Evolutionary conservation across 1,139 yeast genomes (phyloP).

Genomic region (Zygotorulaspora mrakii): DNA sequence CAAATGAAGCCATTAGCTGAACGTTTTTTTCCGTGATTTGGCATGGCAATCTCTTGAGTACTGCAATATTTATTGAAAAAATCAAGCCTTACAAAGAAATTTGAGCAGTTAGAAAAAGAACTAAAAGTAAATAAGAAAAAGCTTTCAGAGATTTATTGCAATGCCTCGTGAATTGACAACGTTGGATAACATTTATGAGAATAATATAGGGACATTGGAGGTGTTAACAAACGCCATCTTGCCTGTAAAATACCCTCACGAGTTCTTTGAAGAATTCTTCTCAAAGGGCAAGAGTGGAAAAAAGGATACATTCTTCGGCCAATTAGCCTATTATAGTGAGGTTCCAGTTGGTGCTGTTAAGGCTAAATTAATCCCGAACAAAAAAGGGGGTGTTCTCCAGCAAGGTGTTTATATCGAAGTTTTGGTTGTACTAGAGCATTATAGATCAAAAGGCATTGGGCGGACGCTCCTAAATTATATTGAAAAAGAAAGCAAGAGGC

Average conservation of each 20-base stretch:
- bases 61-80: too few species aligned
- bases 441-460: conserved; percentile 63
- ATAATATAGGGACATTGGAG: conserved; percentile 26
- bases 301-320: conserved; percentile 20
- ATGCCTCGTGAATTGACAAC: conserved; percentile 26
- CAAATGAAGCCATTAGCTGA: background rate
- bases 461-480: conserved; percentile 51
- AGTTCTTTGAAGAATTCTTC: conserved; percentile 22
- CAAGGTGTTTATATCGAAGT: conserved; percentile 60
- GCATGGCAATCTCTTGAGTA: too few species aligned
- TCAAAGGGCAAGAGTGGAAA: conserved; percentile 11
- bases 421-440: conserved; percentile 60
- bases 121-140: too few species aligned
- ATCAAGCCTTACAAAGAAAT: too few species aligned
- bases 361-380: conserved; percentile 41
- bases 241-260: conserved; percentile 20
- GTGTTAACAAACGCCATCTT: conserved; percentile 16
- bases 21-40: background rate
- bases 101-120: too few species aligned
- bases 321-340: conserved; percentile 55
- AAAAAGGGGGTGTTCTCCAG: conserved; percentile 38
- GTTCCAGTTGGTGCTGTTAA: conserved; percentile 70
- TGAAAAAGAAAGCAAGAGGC: conserved; percentile 50
- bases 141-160: background rate
- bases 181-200: conserved; percentile 30